Conservation (phyloP, 495 filamentous ascomycete species). For the Neurospora hispaniola region DNA sequence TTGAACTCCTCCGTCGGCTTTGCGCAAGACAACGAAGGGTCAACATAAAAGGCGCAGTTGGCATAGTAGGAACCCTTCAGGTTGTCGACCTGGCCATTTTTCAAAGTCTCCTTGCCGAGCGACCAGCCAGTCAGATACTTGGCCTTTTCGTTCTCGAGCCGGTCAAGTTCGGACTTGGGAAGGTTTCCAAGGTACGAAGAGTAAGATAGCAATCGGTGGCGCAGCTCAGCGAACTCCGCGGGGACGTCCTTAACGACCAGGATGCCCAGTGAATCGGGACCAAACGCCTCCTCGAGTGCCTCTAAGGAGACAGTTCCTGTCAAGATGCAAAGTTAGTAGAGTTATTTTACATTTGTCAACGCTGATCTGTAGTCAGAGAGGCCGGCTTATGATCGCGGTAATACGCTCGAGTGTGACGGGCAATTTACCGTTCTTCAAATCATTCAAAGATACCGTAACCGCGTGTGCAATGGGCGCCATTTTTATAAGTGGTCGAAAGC, state of each 20-base stretch:
- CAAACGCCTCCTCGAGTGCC: conserved; percentile 75
- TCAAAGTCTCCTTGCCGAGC: conserved; percentile 87
- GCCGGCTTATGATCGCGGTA: neutral
- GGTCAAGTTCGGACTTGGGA: conserved; percentile 61
- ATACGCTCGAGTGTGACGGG: neutral
- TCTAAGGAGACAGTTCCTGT: conserved; percentile 58
- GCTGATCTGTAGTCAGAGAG: neutral
- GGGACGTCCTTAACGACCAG: conserved; percentile 83
- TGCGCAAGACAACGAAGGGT: conserved; percentile 49
- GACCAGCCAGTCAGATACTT: conserved; percentile 66
- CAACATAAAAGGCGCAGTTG: conserved; percentile 88
- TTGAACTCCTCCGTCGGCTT: conserved; percentile 46
- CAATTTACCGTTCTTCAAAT: conserved; percentile 39
- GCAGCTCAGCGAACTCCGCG: conserved; percentile 52
- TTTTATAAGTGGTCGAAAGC: neutral
- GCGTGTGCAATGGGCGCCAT: conserved; percentile 37
- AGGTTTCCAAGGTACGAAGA: conserved; percentile 85
- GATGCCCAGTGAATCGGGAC: conserved; percentile 83
- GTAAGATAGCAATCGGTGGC: conserved; percentile 68
- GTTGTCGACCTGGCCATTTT: conserved; percentile 79
- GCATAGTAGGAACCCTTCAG: conserved; percentile 95
- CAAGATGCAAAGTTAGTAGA: neutral
- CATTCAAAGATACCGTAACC: conserved; percentile 41
- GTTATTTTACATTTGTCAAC: neutral
- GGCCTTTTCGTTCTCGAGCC: conserved; percentile 50